Evolutionary conservation across 1,284 basidiomycete species (phyloP).

Genomic region (Trametes polyzona): DNA sequence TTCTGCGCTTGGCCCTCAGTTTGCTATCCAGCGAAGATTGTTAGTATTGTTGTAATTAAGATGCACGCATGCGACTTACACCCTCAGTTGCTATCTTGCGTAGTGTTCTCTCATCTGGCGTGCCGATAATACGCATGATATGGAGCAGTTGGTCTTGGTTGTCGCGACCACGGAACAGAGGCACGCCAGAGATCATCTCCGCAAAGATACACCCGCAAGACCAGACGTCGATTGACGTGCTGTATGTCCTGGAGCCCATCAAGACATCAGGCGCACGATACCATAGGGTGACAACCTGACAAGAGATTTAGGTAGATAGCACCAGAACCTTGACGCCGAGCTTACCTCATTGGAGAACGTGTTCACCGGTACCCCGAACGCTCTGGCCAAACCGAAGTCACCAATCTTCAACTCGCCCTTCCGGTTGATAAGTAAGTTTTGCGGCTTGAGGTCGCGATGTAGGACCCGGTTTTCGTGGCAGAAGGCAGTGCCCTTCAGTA

Average conservation of each 20-base stretch:
- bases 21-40: conserved; percentile 45
- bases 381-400: conserved; percentile 93
- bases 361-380: conserved; percentile 95
- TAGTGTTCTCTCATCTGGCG: conserved; percentile 89
- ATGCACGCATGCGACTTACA: conserved; percentile 50
- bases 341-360: conserved; percentile 94
- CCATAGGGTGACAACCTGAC: conserved; percentile 96
- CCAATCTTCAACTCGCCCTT: conserved; percentile 98
- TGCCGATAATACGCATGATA: conserved; percentile 97
- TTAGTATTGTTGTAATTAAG: neutral
- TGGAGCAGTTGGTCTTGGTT: conserved; percentile 98
- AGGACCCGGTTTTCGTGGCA: conserved; percentile 99
- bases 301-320: neutral
- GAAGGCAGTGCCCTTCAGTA: conserved; percentile 97
- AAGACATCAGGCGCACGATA: conserved; percentile 99
- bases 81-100: conserved; percentile 92
- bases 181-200: conserved; percentile 97
- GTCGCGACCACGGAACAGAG: conserved; percentile 96
- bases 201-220: conserved; percentile 99
- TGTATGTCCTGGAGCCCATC: conserved; percentile 96
- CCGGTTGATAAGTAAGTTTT: conserved; percentile 96
- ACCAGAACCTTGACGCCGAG: too few species aligned
- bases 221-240: conserved; percentile 99
- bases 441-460: conserved; percentile 97
- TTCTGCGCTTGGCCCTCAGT: conserved; percentile 87